Percentiles rank a stretch among this genome's conserved stretches.
Conservation (phyloP, 345 rosid species). For the Pistacia vera region DNA sequence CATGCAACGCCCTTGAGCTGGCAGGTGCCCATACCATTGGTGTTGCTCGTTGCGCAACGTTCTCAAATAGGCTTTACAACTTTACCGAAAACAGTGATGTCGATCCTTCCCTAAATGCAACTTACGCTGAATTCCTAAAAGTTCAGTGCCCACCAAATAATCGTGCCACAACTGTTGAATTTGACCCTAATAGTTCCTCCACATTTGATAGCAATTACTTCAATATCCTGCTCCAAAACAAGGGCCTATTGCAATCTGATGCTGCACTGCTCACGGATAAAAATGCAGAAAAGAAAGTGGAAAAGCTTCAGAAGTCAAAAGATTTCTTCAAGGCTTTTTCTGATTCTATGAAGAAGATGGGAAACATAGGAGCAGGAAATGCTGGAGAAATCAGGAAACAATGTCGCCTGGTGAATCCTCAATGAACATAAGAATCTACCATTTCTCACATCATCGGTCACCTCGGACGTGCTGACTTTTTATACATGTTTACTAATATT, state of each 20-base stretch:
- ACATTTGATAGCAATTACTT: conserved; percentile 54
- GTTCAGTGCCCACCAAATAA: conserved; percentile 39
- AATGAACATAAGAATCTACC: not conserved
- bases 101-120: conserved; percentile 47
- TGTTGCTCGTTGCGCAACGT: conserved; percentile 43
- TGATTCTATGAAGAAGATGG: conserved; percentile 55
- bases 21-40: conserved; percentile 75
- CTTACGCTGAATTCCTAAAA: conserved; percentile 42
- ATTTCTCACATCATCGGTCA: too few species aligned
- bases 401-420: conserved; percentile 38
- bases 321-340: conserved; percentile 50
- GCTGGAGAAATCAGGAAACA: conserved; percentile 57
- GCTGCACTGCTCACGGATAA: conserved; percentile 55
- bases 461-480: too few species aligned
- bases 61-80: conserved; percentile 51
- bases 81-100: conserved; percentile 65
- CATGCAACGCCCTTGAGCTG: too few species aligned
- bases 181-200: conserved; percentile 52
- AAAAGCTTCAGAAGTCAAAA: conserved; percentile 14
- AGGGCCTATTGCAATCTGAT: conserved; percentile 56
- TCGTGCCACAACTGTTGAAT: conserved; percentile 31
- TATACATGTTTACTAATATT: too few species aligned
- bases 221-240: conserved; percentile 24
- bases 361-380: conserved; percentile 38
- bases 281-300: conserved; percentile 18